These are phyloP conservation scores for Termitomyces sp. DNA, from an alignment of 768 basidiomycete genomes.

Conservation along the genomic window DNA sequence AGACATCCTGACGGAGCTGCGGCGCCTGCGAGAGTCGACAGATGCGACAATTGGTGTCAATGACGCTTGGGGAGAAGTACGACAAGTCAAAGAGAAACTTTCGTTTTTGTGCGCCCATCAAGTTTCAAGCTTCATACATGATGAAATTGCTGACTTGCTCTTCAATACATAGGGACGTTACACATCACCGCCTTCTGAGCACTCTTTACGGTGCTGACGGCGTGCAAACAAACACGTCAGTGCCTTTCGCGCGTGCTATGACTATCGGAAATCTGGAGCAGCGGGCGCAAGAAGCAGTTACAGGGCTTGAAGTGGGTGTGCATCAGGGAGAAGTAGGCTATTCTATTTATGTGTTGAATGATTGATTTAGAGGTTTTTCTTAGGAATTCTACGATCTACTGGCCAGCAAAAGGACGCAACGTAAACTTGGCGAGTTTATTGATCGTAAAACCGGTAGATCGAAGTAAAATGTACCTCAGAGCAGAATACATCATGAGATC, in stretches of 20 bases:
- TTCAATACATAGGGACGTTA: neutral
- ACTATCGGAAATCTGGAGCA: neutral
- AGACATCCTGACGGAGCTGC: conserved; percentile 22
- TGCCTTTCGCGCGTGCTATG: conserved; percentile 1
- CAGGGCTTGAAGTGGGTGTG: conserved; percentile 4
- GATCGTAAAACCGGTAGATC: neutral
- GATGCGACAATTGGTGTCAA: neutral
- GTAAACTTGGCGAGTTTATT: conserved; percentile 17
- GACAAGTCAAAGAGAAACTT: neutral
- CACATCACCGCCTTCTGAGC: conserved; percentile 1
- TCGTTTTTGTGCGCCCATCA: conserved; percentile 3
- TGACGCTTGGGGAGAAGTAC: conserved; percentile 3
- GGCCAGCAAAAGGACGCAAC: conserved; percentile 6
- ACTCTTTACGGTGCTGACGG: neutral
- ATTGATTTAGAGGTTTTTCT: neutral
- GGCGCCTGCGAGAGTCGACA: neutral
- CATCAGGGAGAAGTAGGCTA: conserved; percentile 4
- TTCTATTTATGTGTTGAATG: neutral
- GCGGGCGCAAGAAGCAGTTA: conserved; percentile 2
- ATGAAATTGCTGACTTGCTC: neutral
- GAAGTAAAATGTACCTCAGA: neutral
- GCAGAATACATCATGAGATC: neutral
- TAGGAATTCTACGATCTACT: conserved; percentile 8
- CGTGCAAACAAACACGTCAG: conserved; percentile 7
- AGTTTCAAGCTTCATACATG: neutral